These are phyloP conservation scores for Xylaria sp. DNA, from an alignment of 2,329 filamentous ascomycete genomes.

Conservation along the genomic window DNA sequence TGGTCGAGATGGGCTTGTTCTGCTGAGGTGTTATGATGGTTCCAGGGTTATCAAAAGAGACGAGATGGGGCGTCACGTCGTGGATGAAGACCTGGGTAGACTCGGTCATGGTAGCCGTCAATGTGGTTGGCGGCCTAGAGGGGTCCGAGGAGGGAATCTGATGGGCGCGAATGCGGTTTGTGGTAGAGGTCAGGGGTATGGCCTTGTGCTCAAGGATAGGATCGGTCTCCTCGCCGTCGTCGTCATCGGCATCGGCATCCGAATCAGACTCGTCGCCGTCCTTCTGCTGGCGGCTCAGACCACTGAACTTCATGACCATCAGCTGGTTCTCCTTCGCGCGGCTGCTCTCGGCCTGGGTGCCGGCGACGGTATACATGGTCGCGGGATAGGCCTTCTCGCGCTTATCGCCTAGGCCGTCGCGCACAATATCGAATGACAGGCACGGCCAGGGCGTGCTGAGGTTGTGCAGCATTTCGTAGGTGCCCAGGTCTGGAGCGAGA, in stretches of 20 bases:
- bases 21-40: slow-evolving; percentile 81
- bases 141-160: slow-evolving; percentile 79
- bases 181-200: slow-evolving; percentile 87
- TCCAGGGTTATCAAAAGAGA: slow-evolving; percentile 90
- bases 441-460: slow-evolving; percentile 97
- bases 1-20: slow-evolving; percentile 87
- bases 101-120: slow-evolving; percentile 94
- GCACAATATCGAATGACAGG: slow-evolving; percentile 92
- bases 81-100: slow-evolving; percentile 90
- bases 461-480: slow-evolving; percentile 97
- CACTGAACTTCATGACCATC: slow-evolving; percentile 96
- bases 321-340: slow-evolving; percentile 89
- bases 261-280: slow-evolving; percentile 72
- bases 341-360: slow-evolving; percentile 86
- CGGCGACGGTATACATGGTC: slow-evolving; percentile 93
- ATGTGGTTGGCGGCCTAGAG: slow-evolving; percentile 78
- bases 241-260: slow-evolving; percentile 70
- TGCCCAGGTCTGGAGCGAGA: slow-evolving; percentile 89
- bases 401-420: slow-evolving; percentile 86
- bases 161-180: slow-evolving; percentile 91
- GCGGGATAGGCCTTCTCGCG: slow-evolving; percentile 89
- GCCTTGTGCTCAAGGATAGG: slow-evolving; percentile 93
- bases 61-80: slow-evolving; percentile 90
- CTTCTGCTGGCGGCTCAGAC: slow-evolving; percentile 86
- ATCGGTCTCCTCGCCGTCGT: slow-evolving; percentile 82